Percentiles rank a stretch among this genome's conserved stretches.
Evolutionary conservation across 1,284 basidiomycete species (phyloP).

Genomic region (Trametes pubescens): DNA sequence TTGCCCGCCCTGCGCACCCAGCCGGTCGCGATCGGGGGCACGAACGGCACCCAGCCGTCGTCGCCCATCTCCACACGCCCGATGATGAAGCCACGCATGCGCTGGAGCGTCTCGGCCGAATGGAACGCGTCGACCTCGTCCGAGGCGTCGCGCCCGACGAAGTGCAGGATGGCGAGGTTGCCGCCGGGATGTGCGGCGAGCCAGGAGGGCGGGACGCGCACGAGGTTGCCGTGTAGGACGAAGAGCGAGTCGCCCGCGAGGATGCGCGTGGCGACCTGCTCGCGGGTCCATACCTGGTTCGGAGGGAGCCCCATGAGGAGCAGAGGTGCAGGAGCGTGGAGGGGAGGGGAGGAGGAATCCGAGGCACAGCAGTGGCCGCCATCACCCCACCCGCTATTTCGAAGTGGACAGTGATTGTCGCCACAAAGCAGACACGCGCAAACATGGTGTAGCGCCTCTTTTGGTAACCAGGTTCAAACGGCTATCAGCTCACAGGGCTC

Average conservation of each 20-base stretch:
- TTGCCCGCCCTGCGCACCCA: constrained; percentile 64
- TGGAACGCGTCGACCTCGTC: constrained; percentile 98
- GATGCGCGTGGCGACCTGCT: constrained; percentile 72
- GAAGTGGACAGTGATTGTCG: constrained; percentile 14
- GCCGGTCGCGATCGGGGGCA: constrained; percentile 91
- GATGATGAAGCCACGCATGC: constrained; percentile 77
- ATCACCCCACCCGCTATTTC: constrained; percentile 16
- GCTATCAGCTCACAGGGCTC: not conserved
- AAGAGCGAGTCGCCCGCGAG: constrained; percentile 83
- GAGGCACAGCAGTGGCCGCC: constrained; percentile 10
- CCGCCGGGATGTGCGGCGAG: constrained; percentile 91
- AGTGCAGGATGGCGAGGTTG: constrained; percentile 90
- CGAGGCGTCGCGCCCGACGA: constrained; percentile 93
- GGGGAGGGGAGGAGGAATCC: not conserved
- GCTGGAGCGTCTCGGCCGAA: constrained; percentile 64
- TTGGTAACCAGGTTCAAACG: constrained; percentile 1
- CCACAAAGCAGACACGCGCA: constrained; percentile 9
- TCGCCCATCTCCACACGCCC: constrained; percentile 72
- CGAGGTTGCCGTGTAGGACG: constrained; percentile 80
- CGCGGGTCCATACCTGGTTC: constrained; percentile 56
- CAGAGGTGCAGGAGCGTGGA: not conserved
- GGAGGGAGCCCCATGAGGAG: constrained; percentile 41
- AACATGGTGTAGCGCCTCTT: constrained; percentile 6
- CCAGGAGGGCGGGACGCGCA: constrained; percentile 88
- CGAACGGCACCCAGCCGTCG: constrained; percentile 79